Conservation (phyloP, 139 green algal species). For the Chlorella sp. region DNA sequence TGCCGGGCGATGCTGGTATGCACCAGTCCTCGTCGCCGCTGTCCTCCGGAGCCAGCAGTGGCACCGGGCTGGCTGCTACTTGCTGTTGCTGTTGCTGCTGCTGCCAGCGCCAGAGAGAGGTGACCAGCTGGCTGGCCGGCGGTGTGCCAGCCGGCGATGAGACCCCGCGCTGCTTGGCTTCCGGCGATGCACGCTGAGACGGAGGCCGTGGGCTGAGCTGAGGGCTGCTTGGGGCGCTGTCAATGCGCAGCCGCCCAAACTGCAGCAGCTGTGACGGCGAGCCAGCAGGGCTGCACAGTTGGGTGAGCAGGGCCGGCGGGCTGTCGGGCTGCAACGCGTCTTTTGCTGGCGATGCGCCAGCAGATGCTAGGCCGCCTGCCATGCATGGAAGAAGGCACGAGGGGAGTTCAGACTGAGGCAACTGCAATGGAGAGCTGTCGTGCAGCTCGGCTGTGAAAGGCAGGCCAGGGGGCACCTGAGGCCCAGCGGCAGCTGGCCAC, state of each 20-base stretch:
- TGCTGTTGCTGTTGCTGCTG: not conserved
- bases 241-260: not conserved
- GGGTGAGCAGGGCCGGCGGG: slow-evolving; percentile 1
- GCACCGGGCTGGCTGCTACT: not conserved
- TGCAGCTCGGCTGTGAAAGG: no score
- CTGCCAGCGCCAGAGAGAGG: slow-evolving; percentile 4
- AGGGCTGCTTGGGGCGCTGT: not conserved
- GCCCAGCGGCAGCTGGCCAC: no score
- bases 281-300: not conserved
- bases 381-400: no score
- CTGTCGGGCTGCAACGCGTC: no score
- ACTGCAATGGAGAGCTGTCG: no score
- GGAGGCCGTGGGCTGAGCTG: no score
- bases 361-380: not conserved
- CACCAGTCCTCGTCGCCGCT: not conserved
- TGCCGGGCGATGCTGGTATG: not conserved
- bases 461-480: no score
- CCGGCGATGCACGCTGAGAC: no score
- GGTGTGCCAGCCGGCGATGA: not conserved
- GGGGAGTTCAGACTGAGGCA: no score
- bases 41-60: not conserved
- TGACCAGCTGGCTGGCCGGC: not conserved
- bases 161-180: not conserved
- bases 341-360: not conserved
- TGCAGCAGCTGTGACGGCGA: not conserved